These are phyloP conservation scores for Tillandsia leiboldiana DNA, from an alignment of 176 grass and related monocot genomes.

Conservation along the genomic window DNA sequence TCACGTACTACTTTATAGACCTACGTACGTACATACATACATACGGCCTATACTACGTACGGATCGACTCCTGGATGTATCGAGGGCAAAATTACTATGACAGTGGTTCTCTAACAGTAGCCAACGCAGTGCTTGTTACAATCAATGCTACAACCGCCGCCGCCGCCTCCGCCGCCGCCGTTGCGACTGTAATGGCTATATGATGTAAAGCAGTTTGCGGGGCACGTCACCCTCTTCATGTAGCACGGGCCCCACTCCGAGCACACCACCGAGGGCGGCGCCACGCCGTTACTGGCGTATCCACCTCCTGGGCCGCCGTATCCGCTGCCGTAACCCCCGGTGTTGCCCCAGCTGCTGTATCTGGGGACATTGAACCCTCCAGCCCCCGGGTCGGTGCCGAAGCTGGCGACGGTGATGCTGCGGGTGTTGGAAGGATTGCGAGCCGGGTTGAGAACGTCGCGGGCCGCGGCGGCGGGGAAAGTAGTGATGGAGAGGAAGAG, in stretches of 20 bases:
- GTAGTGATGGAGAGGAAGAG: background rate
- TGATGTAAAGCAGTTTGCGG: conserved; percentile 37
- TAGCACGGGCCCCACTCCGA: conserved; percentile 32
- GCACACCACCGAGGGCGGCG: conserved; percentile 44
- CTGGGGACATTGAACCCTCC: conserved; percentile 2
- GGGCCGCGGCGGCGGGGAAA: background rate
- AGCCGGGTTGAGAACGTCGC: background rate
- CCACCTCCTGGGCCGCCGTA: conserved; percentile 25
- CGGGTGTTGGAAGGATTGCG: background rate
- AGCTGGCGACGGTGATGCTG: background rate
- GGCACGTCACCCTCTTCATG: conserved; percentile 48
- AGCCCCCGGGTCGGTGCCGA: conserved; percentile 19
- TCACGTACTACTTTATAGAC: too few relatives aligned
- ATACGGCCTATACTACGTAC: too few relatives aligned
- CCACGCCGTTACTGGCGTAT: conserved; percentile 24
- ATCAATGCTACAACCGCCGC: conserved; percentile 56
- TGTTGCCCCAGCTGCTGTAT: conserved; percentile 1
- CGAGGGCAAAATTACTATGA: background rate
- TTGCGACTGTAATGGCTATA: conserved; percentile 29
- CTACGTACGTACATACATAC: too few relatives aligned
- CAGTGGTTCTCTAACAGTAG: conserved; percentile 17
- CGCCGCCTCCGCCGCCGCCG: conserved; percentile 39
- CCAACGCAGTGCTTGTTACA: conserved; percentile 43
- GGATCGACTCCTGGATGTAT: too few relatives aligned
- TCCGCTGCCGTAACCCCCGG: conserved; percentile 21